Conservation (phyloP, 202 grass and related monocot species). For the Setaria viridis region DNA sequence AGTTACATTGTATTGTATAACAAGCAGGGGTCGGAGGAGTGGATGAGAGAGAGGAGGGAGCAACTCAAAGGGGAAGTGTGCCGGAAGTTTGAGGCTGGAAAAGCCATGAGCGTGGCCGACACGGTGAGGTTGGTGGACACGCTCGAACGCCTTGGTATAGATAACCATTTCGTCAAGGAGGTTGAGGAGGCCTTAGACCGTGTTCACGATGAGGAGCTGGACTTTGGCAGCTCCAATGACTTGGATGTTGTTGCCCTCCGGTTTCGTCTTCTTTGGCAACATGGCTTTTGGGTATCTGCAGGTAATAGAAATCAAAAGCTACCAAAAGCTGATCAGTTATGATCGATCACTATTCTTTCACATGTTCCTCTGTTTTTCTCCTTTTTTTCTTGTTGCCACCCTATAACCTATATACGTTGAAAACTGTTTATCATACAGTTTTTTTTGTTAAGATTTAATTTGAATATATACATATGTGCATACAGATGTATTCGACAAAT, state of each 20-base stretch:
- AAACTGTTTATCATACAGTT: too few relatives aligned
- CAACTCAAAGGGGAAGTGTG: neutral
- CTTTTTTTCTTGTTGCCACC: too few relatives aligned
- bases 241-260: slow-evolving; percentile 42
- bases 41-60: neutral
- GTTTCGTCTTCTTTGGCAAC: slow-evolving; percentile 55
- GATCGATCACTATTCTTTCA: neutral
- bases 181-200: neutral
- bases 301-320: neutral
- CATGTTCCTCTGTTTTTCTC: too few relatives aligned
- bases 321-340: too few relatives aligned
- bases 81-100: neutral
- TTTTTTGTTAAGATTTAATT: too few relatives aligned
- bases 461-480: too few relatives aligned
- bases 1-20: neutral
- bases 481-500: slow-evolving; percentile 47
- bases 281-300: slow-evolving; percentile 33
- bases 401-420: too few relatives aligned
- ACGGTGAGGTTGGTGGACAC: neutral
- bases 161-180: neutral
- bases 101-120: neutral
- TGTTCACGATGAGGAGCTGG: neutral
- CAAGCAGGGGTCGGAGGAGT: neutral
- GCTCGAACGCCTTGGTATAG: neutral
- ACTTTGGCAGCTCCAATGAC: neutral